These are phyloP conservation scores for Camellia lanceoleosa DNA, from an alignment of 148 eudicot genomes.

Conservation along the genomic window DNA sequence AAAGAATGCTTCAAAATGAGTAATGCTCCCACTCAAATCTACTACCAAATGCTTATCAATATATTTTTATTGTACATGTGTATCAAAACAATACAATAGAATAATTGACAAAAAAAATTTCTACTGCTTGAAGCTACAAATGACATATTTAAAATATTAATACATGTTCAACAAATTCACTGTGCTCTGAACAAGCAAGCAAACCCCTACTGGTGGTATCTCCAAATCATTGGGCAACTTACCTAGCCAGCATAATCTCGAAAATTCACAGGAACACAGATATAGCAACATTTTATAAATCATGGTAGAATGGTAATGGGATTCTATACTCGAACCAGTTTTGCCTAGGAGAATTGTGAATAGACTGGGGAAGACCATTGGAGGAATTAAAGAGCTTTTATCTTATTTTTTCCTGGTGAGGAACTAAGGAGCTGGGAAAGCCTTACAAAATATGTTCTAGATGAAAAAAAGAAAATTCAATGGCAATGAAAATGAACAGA, in stretches of 20 bases:
- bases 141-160: neutral
- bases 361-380: neutral
- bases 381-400: neutral
- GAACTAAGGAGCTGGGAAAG: neutral
- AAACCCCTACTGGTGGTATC: neutral
- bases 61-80: neutral
- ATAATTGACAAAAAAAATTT: neutral
- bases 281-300: neutral
- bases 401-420: neutral
- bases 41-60: neutral
- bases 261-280: neutral
- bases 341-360: neutral
- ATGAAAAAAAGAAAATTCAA: neutral
- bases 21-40: neutral
- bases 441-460: neutral
- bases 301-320: neutral
- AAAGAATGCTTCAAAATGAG: neutral
- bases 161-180: neutral
- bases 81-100: neutral
- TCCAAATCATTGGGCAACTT: neutral
- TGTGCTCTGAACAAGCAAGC: neutral
- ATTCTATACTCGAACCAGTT: neutral
- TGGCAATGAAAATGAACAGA: neutral
- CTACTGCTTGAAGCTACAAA: constrained; percentile 1
- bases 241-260: neutral